phyloP scores from a whole-genome alignment of 139 green algal species.

The Tetraselmis chui region DNA sequence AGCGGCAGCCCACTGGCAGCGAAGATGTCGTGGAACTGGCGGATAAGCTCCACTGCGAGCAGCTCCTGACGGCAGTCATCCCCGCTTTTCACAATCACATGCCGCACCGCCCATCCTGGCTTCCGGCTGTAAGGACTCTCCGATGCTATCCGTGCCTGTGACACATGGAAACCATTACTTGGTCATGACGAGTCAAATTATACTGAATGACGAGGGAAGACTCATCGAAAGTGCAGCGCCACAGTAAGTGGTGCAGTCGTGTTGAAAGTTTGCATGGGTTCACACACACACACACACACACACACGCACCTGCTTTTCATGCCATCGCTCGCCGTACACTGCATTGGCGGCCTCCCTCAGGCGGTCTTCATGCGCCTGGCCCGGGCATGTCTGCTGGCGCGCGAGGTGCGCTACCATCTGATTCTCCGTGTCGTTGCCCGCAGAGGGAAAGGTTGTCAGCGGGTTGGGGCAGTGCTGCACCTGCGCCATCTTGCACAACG shows the following conservation, averaged over 20 bases:
- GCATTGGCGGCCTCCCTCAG: conserved; percentile 24
- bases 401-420: neutral
- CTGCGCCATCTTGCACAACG: conserved; percentile 39
- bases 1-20: conserved; percentile 60
- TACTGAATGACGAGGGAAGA: too few relatives aligned
- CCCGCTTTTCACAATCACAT: conserved; percentile 96
- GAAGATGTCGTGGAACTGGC: conserved; percentile 78
- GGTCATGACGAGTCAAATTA: too few relatives aligned
- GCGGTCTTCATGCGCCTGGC: conserved; percentile 3
- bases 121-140: conserved; percentile 66
- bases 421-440: neutral
- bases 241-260: too few relatives aligned
- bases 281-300: too few relatives aligned
- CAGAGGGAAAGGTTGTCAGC: neutral
- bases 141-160: conserved; percentile 44
- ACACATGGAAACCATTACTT: too few relatives aligned
- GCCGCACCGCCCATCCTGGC: conserved; percentile 76
- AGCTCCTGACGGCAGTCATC: conserved; percentile 98
- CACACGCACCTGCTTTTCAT: neutral
- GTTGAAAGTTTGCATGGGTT: too few relatives aligned
- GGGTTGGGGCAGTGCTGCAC: conserved; percentile 26
- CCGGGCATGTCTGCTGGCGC: neutral
- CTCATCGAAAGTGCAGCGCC: too few relatives aligned
- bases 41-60: conserved; percentile 90
- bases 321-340: conserved; percentile 70